Base-by-base conservation (phyloP, 768 basidiomycete genomes). In the Agaricus subrufescens region DNA sequence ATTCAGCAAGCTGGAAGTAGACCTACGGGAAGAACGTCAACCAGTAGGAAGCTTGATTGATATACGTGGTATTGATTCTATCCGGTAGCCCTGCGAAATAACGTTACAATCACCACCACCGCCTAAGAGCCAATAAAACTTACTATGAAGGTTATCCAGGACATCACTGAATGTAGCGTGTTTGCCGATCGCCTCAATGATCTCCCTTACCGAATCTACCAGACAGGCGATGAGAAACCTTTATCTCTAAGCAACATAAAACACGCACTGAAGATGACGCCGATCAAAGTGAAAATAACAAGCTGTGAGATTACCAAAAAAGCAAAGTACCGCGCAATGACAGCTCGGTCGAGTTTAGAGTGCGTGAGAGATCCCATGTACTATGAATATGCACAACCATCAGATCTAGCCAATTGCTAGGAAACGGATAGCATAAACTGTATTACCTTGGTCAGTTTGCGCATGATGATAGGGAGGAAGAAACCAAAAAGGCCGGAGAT, bases 241-340 rank as follows among this genome's bases (percentile, higher is more conserved):
- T n/a, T 23, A 38, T 52, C 29, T 56, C 50, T 40, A 45, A 47
- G 45, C 23, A 10, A 48, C 38, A 3, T 26, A 25, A 52, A 48
- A 29, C n/a, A 76, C 86, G 62, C 56, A 91, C 90, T 86, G 74
- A 94, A 94, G 55, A 86, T 77, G 47, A 95, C 94, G 62, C 92
- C 91, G 58, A 98, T 86, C 56, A 96, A 71, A 14, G 92, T 96
- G 77, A 98, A 99, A 71, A 98, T 85, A 59, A 99, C 77, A 63
- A 99, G 73, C 67, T 98, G 94, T 50, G 89, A 91, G 71, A 97
- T 87, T 57, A 98, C 85, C 70, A 98, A 77, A 80, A 99, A 98
- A 1, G 89, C 78, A 66, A 87, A 98, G 72, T 98, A 98, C 48
- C 94, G 85, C 19, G 92, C 92, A 39, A 95, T 80, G 57, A 98